phyloP scores from a whole-genome alignment of 2,329 filamentous ascomycete genomes.

The Cryphonectria nitschkei region DNA sequence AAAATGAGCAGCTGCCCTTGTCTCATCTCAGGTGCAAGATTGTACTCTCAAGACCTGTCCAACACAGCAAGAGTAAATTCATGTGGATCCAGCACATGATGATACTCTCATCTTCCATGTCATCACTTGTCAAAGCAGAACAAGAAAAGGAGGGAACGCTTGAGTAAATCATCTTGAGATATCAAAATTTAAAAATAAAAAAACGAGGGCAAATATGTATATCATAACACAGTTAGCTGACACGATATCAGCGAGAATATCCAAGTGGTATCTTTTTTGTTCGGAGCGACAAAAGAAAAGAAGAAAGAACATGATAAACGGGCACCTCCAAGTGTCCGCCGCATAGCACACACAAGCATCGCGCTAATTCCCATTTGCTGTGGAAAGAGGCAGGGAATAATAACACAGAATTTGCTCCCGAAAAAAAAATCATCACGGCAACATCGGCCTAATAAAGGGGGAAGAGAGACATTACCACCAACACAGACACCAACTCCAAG shows the following conservation, averaged over 20 bases:
- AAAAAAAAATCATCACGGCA: neutral
- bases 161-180: neutral
- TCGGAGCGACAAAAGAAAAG: conserved; percentile 21
- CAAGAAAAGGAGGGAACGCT: neutral
- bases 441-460: conserved; percentile 10
- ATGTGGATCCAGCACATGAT: neutral
- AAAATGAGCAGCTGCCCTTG: neutral
- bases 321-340: neutral
- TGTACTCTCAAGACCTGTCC: neutral
- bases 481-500: neutral
- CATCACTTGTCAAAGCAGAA: neutral
- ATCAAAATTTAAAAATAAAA: neutral
- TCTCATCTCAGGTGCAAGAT: neutral
- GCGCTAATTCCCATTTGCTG: conserved; percentile 1
- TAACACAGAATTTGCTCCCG: neutral
- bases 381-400: neutral
- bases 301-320: neutral
- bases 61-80: neutral
- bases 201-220: conserved; percentile 3
- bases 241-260: conserved; percentile 12
- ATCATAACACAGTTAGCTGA: conserved; percentile 11
- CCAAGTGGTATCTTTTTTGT: conserved; percentile 27
- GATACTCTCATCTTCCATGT: neutral
- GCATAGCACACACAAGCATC: neutral
- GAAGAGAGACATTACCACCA: conserved; percentile 3